phyloP scores from a whole-genome alignment of 139 green algal genomes.

The Volvox africanus region DNA sequence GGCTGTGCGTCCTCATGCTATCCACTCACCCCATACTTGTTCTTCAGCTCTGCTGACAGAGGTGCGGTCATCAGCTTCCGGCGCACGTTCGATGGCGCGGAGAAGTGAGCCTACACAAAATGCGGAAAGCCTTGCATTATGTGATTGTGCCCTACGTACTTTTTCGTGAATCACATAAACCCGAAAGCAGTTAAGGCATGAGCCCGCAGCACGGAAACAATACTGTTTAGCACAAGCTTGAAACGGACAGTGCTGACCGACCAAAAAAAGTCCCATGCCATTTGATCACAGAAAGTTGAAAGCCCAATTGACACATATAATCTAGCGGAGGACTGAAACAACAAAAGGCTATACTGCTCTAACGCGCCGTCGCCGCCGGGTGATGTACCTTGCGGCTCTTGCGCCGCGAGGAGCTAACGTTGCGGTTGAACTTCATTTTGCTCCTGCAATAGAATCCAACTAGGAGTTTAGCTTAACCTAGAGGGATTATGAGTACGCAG shows the following conservation, averaged over 20 bases:
- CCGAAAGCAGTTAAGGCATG: too few relatives aligned
- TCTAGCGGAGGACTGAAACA: too few relatives aligned
- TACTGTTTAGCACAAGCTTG: too few relatives aligned
- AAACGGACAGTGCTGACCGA: background rate
- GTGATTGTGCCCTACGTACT: background rate
- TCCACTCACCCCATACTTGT: conserved; percentile 89
- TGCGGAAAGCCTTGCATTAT: background rate
- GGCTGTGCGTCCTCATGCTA: too few relatives aligned
- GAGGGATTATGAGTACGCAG: background rate
- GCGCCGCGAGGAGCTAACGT: conserved; percentile 86
- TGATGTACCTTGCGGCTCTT: conserved; percentile 95
- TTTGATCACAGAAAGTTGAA: background rate
- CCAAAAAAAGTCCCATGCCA: background rate
- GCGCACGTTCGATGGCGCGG: conserved; percentile 89
- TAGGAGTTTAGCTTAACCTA: background rate
- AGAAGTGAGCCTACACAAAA: conserved; percentile 94
- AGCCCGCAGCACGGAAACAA: too few relatives aligned
- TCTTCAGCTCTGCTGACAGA: conserved; percentile 91
- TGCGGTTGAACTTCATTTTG: conserved; percentile 86
- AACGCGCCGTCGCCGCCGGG: conserved; percentile 32
- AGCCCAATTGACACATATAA: background rate
- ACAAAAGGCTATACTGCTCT: background rate
- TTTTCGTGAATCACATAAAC: background rate
- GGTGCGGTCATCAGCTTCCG: conserved; percentile 97
- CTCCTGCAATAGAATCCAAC: conserved; percentile 15